Evolutionary conservation across 768 basidiomycete species (phyloP).

Genomic region (Grammothele lineata): DNA sequence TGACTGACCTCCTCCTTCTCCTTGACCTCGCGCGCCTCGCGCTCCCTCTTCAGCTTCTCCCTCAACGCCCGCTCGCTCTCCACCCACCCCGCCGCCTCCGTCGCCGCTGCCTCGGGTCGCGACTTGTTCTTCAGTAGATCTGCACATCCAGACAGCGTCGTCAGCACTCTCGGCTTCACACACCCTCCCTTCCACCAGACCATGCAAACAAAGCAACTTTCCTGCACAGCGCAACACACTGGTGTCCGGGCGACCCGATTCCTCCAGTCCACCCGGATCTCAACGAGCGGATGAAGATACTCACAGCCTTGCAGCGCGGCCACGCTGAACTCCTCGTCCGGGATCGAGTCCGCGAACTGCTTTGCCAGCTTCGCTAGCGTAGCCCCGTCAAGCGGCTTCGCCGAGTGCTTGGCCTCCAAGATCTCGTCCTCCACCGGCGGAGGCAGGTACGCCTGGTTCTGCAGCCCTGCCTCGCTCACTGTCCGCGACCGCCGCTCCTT

Average conservation of each 20-base stretch:
- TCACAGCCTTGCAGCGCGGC: constrained; percentile 88
- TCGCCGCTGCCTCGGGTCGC: constrained; percentile 70
- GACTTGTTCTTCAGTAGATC: constrained; percentile 84
- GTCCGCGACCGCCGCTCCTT: constrained; percentile 14
- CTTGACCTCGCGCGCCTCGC: constrained; percentile 63
- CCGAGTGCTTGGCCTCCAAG: constrained; percentile 52
- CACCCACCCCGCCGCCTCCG: constrained; percentile 69
- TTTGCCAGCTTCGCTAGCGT: constrained; percentile 69
- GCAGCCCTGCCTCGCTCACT: constrained; percentile 16
- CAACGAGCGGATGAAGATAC: constrained; percentile 29
- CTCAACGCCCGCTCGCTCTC: constrained; percentile 68
- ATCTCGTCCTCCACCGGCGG: constrained; percentile 63
- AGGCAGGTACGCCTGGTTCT: constrained; percentile 46
- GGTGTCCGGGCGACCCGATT: too few relatives aligned
- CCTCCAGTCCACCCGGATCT: too few relatives aligned
- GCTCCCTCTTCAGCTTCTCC: constrained; percentile 69
- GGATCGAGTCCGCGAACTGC: constrained; percentile 75
- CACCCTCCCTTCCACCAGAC: constrained; percentile 16
- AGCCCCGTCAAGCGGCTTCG: constrained; percentile 59
- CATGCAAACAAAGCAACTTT: not conserved
- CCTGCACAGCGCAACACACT: not conserved
- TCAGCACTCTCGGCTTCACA: constrained; percentile 27
- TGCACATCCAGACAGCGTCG: constrained; percentile 22
- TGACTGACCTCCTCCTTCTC: constrained; percentile 61
- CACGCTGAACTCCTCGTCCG: constrained; percentile 84